These are phyloP conservation scores for Trichoderma gamsii DNA, from an alignment of 495 filamentous ascomycete genomes.

Conservation along the genomic window DNA sequence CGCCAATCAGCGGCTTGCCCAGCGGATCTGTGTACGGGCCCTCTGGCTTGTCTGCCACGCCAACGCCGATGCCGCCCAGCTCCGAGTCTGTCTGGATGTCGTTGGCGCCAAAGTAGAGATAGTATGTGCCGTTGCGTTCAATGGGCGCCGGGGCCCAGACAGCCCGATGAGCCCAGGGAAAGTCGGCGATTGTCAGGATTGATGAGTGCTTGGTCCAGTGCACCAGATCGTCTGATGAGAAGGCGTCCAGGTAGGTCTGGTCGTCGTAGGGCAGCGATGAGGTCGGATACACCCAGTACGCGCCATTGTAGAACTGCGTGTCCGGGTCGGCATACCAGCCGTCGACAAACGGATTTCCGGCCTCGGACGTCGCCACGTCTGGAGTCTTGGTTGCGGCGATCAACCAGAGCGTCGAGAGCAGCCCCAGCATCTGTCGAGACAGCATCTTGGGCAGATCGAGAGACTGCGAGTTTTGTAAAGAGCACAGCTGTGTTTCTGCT, in stretches of 20 bases:
- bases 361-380: conserved; percentile 24
- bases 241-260: conserved; percentile 48
- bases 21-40: conserved; percentile 44
- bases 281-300: conserved; percentile 47
- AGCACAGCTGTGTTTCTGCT: no score
- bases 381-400: background rate
- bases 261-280: conserved; percentile 40
- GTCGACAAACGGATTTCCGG: conserved; percentile 37
- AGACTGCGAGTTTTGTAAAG: background rate
- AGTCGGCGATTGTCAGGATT: conserved; percentile 45
- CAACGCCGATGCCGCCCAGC: conserved; percentile 55
- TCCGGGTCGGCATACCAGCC: conserved; percentile 50
- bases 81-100: conserved; percentile 32
- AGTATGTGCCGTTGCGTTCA: conserved; percentile 53
- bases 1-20: background rate
- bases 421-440: background rate
- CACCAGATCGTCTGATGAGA: conserved; percentile 45
- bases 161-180: conserved; percentile 60
- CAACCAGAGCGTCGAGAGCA: background rate
- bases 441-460: background rate
- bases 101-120: conserved; percentile 58
- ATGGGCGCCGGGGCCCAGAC: conserved; percentile 62
- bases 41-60: conserved; percentile 45
- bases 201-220: conserved; percentile 55
- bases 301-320: conserved; percentile 44